Evolutionary conservation across 352 stramenopile genomes (phyloP), one percentile per base, ranked within the genome.

Genomic region (Phytophthora foliorum): DNA sequence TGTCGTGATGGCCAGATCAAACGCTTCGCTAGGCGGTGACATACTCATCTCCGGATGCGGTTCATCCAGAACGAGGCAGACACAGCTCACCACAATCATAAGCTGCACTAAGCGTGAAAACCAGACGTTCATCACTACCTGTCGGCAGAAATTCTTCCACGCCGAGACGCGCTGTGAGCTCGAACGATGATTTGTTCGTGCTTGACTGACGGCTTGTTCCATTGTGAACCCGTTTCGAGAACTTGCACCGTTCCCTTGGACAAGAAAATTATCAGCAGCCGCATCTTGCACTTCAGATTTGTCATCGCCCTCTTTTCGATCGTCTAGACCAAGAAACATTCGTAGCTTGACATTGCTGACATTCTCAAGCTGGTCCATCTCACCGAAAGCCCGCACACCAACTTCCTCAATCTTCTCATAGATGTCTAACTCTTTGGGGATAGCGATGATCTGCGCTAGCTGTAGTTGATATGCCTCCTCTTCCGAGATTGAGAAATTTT

Each of bases 391-490:
- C 16, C 86, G 82, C 14, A 94, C 86, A 27, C 86, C 86, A 45
- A 87, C 71, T 61, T 94, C 86, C 57, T 94, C 86, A 45, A 94
- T 92, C 58, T 90, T 89, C 51, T 94, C 86, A 50, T 91, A 90
- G 34, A 94, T 94, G 34, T 91, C 82, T 4, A 94, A 74, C 22
- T 94, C 86, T 39, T 94, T 94, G 2, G 86, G 86, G 50, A 91
- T 91, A 19, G 86, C 86, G 41, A 94, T 91, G 59, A 94, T 91
- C 60, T 91, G 86, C 19, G 86, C 84, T 22, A 94, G 79, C 64
- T 94, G 86, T n/a, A 93, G 67, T 34, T 94, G 86, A 24, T 94
- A 94, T 3, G 86, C 86, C 59, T 94, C 86, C 52, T 94, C 86
- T 54, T 94, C 86, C 0, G 84, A 86, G 39, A 94, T 90, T 13